Evolutionary conservation across 2,329 filamentous ascomycete species (phyloP).

Genomic region (Aspergillus pseudoglaucus): DNA sequence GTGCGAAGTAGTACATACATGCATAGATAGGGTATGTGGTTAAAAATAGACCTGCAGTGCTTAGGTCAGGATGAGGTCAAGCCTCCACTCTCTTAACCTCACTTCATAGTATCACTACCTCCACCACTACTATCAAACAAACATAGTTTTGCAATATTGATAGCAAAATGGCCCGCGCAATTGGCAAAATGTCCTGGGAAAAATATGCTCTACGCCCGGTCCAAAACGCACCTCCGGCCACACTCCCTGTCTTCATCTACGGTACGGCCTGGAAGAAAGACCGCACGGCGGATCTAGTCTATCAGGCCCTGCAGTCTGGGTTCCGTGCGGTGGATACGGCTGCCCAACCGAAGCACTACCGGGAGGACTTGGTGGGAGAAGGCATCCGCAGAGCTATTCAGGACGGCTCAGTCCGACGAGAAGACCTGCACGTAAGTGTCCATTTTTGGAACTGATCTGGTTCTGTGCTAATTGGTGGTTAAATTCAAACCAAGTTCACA

Average conservation of each 20-base stretch:
- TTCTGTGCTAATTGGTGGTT: not conserved
- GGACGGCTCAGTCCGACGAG: conserved; percentile 52
- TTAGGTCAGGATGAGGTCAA: conserved; percentile 2
- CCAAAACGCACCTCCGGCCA: conserved; percentile 16
- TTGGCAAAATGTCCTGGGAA: conserved; percentile 27
- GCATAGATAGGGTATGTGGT: too few species aligned
- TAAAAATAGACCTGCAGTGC: not conserved
- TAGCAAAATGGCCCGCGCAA: conserved; percentile 15
- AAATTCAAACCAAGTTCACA: conserved; percentile 83
- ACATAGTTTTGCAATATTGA: not conserved
- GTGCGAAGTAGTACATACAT: too few species aligned
- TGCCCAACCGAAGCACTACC: conserved; percentile 71
- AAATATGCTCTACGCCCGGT: conserved; percentile 21
- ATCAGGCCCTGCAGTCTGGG: conserved; percentile 59
- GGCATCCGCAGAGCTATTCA: conserved; percentile 58
- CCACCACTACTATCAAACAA: not conserved
- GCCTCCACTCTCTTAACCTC: not conserved
- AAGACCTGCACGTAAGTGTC: conserved; percentile 57
- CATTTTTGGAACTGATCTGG: conserved; percentile 1
- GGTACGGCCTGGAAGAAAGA: conserved; percentile 84
- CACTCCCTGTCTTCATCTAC: conserved; percentile 55
- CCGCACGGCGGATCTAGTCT: conserved; percentile 59
- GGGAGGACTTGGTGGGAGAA: conserved; percentile 62
- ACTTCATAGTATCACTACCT: not conserved
- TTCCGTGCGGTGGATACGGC: conserved; percentile 73